A percentile compares a stretch with the other conserved stretches of the same genome.
These are phyloP conservation scores for Penicillium pancosmium DNA, from an alignment of 495 filamentous ascomycete genomes.

Conservation along the genomic window DNA sequence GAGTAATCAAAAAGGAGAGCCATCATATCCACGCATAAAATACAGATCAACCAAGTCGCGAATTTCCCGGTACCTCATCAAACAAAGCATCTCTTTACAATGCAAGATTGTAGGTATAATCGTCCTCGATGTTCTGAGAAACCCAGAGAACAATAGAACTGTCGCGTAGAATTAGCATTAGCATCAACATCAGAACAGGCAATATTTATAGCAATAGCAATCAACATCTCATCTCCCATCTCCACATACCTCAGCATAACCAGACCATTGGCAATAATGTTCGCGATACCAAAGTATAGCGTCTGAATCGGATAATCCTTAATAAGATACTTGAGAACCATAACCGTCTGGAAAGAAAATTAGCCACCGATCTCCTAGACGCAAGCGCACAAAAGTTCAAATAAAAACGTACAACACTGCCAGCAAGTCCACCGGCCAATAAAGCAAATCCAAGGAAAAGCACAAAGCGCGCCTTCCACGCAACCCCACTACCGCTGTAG, in stretches of 20 bases:
- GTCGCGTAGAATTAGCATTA: not conserved
- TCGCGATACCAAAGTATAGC: slow-evolving; percentile 90
- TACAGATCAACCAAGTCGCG: slow-evolving; percentile 21
- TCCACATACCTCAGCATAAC: slow-evolving; percentile 80
- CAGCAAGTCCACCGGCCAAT: slow-evolving; percentile 92
- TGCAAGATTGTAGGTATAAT: slow-evolving; percentile 94
- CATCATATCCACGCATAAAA: slow-evolving; percentile 27
- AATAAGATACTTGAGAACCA: slow-evolving; percentile 92
- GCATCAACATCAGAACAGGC: not conserved
- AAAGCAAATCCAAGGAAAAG: slow-evolving; percentile 94
- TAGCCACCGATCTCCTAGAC: slow-evolving; percentile 4
- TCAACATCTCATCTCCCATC: not conserved
- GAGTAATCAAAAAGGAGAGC: slow-evolving; percentile 12
- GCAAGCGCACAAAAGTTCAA: too few relatives aligned
- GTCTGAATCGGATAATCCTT: slow-evolving; percentile 77
- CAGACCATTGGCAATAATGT: slow-evolving; percentile 82
- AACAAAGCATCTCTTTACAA: slow-evolving; percentile 49
- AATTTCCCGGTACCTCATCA: too few relatives aligned
- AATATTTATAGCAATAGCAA: too few relatives aligned
- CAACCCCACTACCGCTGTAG: slow-evolving; percentile 83
- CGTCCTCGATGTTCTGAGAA: slow-evolving; percentile 98
- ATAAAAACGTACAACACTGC: slow-evolving; percentile 67
- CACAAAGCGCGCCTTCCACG: slow-evolving; percentile 95
- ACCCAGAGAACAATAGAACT: slow-evolving; percentile 94
- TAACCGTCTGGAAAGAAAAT: slow-evolving; percentile 57